Evolutionary conservation across 164 flowering plant species (phyloP).

Genomic region (Hamamelis virginiana): DNA sequence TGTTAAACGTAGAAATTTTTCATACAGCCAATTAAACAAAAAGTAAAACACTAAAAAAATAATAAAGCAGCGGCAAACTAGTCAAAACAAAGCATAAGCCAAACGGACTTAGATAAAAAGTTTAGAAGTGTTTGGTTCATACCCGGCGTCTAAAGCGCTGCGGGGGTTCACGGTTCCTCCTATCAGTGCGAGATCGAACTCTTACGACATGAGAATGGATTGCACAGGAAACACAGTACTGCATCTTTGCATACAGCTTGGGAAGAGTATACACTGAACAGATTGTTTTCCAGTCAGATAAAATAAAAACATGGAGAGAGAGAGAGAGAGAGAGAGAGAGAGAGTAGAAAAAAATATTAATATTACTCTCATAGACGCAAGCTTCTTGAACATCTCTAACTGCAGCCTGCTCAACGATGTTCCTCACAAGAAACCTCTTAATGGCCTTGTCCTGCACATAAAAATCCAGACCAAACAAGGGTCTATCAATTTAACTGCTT

Average conservation of each 20-base stretch:
- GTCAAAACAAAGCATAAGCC: background rate
- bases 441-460: constrained; percentile 80
- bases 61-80: background rate
- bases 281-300: background rate
- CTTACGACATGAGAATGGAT: constrained; percentile 94
- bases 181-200: constrained; percentile 79
- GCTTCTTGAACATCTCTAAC: constrained; percentile 96
- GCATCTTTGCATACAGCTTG: constrained; percentile 93
- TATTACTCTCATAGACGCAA: constrained; percentile 77
- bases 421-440: constrained; percentile 96
- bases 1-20: no score
- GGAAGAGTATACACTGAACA: constrained; percentile 71
- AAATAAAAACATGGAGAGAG: background rate
- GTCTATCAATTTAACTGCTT: background rate
- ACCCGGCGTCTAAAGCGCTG: constrained; percentile 92
- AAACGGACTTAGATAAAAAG: background rate
- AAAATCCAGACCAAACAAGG: background rate
- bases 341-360: background rate
- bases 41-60: background rate
- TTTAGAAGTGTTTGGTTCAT: background rate
- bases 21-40: background rate
- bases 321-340: no score
- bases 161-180: constrained; percentile 91
- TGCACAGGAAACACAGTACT: constrained; percentile 94
- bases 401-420: constrained; percentile 98